A percentile compares a stretch with the other conserved stretches of the same genome.
Conservation (phyloP, 1,139 yeast species). For the Candida sanyaensis region DNA sequence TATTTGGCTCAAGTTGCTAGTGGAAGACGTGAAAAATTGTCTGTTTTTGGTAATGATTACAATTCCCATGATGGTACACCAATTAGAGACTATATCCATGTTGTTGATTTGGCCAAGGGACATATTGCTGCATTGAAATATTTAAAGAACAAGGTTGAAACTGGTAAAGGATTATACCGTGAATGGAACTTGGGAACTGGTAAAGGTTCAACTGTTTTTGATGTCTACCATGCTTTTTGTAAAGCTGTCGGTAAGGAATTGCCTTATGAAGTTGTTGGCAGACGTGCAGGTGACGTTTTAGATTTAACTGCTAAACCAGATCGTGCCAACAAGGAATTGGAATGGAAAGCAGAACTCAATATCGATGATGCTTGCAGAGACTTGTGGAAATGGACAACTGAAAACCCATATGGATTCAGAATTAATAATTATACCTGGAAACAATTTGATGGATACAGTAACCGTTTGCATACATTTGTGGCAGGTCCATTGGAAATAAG, state of each 20-base stretch:
- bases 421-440: constrained; percentile 39
- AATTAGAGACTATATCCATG: constrained; percentile 80
- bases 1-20: constrained; percentile 77
- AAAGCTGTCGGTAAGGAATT: constrained; percentile 67
- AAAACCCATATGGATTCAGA: constrained; percentile 67
- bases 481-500: constrained; percentile 42
- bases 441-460: constrained; percentile 25
- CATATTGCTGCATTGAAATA: constrained; percentile 72
- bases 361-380: constrained; percentile 71
- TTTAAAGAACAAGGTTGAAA: constrained; percentile 37
- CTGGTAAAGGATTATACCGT: constrained; percentile 53
- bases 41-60: constrained; percentile 69
- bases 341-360: constrained; percentile 61
- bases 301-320: constrained; percentile 72
- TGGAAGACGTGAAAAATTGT: constrained; percentile 66
- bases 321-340: constrained; percentile 65
- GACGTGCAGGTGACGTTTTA: constrained; percentile 81
- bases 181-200: constrained; percentile 90
- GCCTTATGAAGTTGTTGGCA: constrained; percentile 63
- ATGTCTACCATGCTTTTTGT: constrained; percentile 67
- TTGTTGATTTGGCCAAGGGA: constrained; percentile 79
- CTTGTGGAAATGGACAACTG: constrained; percentile 76
- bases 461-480: constrained; percentile 43
- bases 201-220: constrained; percentile 74
- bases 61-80: constrained; percentile 78